Evolutionary conservation across 768 basidiomycete species (phyloP).

Genomic region (Neoboletus subvelutipes): DNA sequence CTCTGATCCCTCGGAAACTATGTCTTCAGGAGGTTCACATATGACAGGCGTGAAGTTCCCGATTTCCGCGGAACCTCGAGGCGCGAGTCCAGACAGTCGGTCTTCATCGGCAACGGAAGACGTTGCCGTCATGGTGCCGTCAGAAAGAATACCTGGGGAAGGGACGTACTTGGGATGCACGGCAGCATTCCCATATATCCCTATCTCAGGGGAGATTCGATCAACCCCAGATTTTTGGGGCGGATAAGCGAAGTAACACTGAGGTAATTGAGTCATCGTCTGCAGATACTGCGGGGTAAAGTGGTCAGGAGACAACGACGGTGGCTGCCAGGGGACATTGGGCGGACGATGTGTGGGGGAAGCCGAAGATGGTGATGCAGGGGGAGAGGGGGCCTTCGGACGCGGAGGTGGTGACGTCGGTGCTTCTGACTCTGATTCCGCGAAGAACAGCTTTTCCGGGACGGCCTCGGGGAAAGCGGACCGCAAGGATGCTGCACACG

Average conservation of each 20-base stretch:
- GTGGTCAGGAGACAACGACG: conserved; percentile 13
- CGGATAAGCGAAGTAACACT: conserved; percentile 14
- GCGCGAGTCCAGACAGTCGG: conserved; percentile 7
- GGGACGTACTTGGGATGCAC: conserved; percentile 17
- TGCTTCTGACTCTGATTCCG: conserved; percentile 19
- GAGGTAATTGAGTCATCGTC: conserved; percentile 31
- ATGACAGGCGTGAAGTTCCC: conserved; percentile 26
- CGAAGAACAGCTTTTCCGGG: conserved; percentile 21
- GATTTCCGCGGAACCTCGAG: conserved; percentile 25
- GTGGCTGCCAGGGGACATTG: conserved; percentile 19
- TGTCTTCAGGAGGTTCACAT: conserved; percentile 33
- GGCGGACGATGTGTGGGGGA: conserved; percentile 13
- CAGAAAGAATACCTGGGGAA: conserved; percentile 16
- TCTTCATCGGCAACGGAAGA: conserved; percentile 16
- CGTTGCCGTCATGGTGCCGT: conserved; percentile 14
- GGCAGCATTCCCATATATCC: conserved; percentile 15
- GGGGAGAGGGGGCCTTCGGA: conserved; percentile 18
- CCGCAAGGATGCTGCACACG: conserved; percentile 11
- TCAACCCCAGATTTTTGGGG: conserved; percentile 31
- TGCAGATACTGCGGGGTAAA: conserved; percentile 27
- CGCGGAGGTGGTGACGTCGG: conserved; percentile 22
- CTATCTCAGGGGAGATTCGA: conserved; percentile 18
- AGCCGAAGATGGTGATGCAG: conserved; percentile 14
- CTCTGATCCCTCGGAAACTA: conserved; percentile 20
- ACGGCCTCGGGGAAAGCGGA: conserved; percentile 21